Base-by-base conservation (phyloP, 345 rosid species). In the Clarkia xantiana region DNA sequence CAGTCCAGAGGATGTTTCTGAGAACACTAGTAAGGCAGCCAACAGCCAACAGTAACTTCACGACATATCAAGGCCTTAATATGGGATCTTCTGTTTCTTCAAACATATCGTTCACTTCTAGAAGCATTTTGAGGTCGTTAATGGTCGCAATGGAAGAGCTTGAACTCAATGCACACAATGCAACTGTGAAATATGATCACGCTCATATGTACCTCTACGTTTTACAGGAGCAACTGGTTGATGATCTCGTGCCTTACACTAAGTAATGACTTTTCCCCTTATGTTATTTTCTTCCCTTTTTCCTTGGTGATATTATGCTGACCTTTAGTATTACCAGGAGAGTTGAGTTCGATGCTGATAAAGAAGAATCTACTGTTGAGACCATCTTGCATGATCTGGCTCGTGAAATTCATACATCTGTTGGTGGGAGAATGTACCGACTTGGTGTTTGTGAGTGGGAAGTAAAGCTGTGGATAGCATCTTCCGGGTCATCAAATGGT, bases 381-480 rank as follows among this genome's bases (percentile, higher is more conserved):
- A 61, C 58, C 56, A 76, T 84, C 65, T 66, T 93, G 70, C 86
- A 82, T 68, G 95, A 76, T 60, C 64, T 79, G 61, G 84, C 86
- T 42, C 75, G 42, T 58, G 87, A 82, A 62, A 80, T 93, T 54
- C 96, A 93, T 66, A 67, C 77, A 52, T 65, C 73, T 44, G 67
- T 68, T 58, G 99, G 99, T 57, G 96, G 80, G 41, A 82, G 82
- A 73, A 87, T 93, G 99, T 86, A 93, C 49, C 76, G 73, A 51
- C 60, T 87, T 65, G 84, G 96, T 66, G 96, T 87, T 52, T 81
- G 84, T 39, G 94, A 87, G 75, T 87, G 99, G 99, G 99, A 93
- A 76, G 88, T 87, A 71, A 82, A 86, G 78, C 76, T 93, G 57
- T 84, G 99, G 96, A 80, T 93, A 63, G 66, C 69, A 43, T 75